Base-by-base conservation (phyloP, 768 basidiomycete genomes). In the Scleroderma citrinum region DNA sequence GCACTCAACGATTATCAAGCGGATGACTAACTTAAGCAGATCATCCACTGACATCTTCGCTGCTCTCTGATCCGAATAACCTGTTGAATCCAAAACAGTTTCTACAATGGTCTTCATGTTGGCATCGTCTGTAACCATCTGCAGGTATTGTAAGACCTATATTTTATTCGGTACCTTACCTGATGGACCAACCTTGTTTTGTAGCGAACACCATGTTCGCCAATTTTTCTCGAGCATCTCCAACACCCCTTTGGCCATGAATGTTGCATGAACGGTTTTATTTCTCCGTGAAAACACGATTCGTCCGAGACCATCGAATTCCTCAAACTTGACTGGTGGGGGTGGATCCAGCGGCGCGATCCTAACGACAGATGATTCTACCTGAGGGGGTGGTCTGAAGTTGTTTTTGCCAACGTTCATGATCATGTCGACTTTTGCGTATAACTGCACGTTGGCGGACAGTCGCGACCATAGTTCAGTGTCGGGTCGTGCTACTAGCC, bases 321-420 rank as follows among this genome's bases (percentile, higher is more conserved):
- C 96, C 60, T 94, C 94, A 56, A 98, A 99, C 63, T 83, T 83
- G 52, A 99, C 80, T 0, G 93, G 92, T 1, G 96, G 96, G 0
- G 96, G 96, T 4, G 96, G 96, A 62, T 98, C 92, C 42, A 87
- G 75, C 2, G 95, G 96, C 5, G 83, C 88, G 50, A 99, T 75
- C 46, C 96, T 82, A 32, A 99, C 83, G 53, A 99, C 96, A 19
- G 82, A 85, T 23, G 85, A 88, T 68, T 98, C 96, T 35, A 99
- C 96, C 66, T 88, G 79, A 0, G 96, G 96, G 17, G 96, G 86
- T 0, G 96, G 96, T 21, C 95, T 76, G 73, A 99, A 99, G 69
- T 95, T 94, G 64, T 94, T 95, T 61, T 89, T 86, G n/a, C 85
- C 85, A 38, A 99, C 95, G 59, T 94, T 88, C 82, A 97, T 92